These are phyloP conservation scores for Podospora pseudopauciseta DNA, from an alignment of 495 filamentous ascomycete species.

Conservation along the genomic window DNA sequence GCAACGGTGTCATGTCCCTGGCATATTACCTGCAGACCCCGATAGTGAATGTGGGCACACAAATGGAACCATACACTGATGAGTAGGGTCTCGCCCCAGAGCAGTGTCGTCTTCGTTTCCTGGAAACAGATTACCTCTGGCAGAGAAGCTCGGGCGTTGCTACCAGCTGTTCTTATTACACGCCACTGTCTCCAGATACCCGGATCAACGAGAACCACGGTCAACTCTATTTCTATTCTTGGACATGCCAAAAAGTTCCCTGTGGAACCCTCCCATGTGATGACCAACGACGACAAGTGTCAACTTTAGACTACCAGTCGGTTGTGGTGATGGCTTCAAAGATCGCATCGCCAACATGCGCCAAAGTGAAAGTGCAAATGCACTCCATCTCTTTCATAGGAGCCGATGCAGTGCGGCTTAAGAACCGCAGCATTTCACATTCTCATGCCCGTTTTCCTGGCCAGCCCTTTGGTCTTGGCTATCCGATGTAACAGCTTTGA, in stretches of 20 bases:
- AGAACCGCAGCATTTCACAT: background rate
- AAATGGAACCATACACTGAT: background rate
- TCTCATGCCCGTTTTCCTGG: background rate
- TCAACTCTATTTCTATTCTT: conserved; percentile 30
- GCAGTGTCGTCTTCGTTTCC: conserved; percentile 16
- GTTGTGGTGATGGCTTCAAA: background rate
- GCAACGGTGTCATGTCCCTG: conserved; percentile 9
- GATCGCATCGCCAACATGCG: background rate
- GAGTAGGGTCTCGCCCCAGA: background rate
- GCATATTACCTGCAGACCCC: conserved; percentile 9
- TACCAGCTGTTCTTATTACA: conserved; percentile 3
- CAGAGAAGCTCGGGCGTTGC: conserved; percentile 4
- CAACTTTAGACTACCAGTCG: background rate
- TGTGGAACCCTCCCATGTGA: background rate
- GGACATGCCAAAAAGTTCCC: conserved; percentile 12
- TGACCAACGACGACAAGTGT: background rate
- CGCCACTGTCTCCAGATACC: conserved; percentile 22
- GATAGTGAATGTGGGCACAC: background rate
- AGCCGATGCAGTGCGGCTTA: background rate
- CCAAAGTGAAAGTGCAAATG: background rate
- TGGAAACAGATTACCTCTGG: conserved; percentile 12
- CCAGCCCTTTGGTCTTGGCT: conserved; percentile 14
- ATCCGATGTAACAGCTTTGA: conserved; percentile 18
- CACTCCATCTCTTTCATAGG: background rate
- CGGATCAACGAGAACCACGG: conserved; percentile 11